These are phyloP conservation scores for Acacia concinna DNA, from an alignment of 331 rosid species.

Conservation along the genomic window DNA sequence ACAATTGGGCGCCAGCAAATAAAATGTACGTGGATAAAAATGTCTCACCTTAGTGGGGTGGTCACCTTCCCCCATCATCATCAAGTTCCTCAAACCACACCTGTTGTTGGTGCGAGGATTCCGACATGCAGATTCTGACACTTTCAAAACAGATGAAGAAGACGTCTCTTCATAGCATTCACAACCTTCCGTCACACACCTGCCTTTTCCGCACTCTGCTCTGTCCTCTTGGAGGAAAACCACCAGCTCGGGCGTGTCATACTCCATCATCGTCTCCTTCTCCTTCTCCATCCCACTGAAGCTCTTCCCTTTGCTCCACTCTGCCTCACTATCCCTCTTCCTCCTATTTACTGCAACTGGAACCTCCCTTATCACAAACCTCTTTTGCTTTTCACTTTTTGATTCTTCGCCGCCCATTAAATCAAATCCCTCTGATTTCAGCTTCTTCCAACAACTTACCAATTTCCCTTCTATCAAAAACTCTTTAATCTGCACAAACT, in stretches of 20 bases:
- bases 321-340: slow-evolving; percentile 18
- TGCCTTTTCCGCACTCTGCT: not conserved
- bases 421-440: slow-evolving; percentile 17
- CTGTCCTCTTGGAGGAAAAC: slow-evolving; percentile 63
- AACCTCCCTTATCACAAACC: slow-evolving; percentile 38
- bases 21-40: slow-evolving; percentile 20
- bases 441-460: slow-evolving; percentile 17
- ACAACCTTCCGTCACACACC: slow-evolving; percentile 1
- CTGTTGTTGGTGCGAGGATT: slow-evolving; percentile 20
- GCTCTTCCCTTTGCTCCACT: slow-evolving; percentile 14
- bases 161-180: slow-evolving; percentile 37
- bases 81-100: slow-evolving; percentile 21
- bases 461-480: not conserved
- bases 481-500: slow-evolving; percentile 26
- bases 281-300: slow-evolving; percentile 1
- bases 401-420: not conserved
- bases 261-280: slow-evolving; percentile 19
- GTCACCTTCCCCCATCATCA: slow-evolving; percentile 31
- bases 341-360: slow-evolving; percentile 30
- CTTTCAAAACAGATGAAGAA: slow-evolving; percentile 13
- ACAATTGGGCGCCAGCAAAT: not conserved
- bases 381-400: slow-evolving; percentile 13
- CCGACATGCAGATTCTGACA: not conserved
- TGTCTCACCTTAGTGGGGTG: slow-evolving; percentile 46
- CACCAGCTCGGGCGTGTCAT: slow-evolving; percentile 67